Conservation (phyloP, 2,329 filamentous ascomycete genomes). For the Sporothrix pseudoabietina region DNA sequence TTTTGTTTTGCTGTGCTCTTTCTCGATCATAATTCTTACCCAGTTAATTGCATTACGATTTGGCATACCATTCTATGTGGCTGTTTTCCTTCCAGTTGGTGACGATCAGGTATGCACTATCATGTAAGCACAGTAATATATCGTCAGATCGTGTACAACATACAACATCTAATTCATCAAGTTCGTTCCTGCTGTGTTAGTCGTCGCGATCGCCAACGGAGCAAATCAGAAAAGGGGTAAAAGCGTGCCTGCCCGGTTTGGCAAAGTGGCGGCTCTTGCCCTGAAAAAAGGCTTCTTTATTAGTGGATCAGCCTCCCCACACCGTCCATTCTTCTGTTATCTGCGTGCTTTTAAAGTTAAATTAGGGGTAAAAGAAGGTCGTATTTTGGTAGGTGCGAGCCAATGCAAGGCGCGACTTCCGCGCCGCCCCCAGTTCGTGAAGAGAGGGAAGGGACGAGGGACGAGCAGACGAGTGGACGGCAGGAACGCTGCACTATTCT, state of each 20-base stretch:
- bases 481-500: slow-evolving; percentile 16
- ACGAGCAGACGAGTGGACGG: background rate
- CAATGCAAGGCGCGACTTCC: slow-evolving; percentile 10
- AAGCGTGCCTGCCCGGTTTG: background rate
- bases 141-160: too few relatives aligned
- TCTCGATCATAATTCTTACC: background rate
- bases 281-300: slow-evolving; percentile 9
- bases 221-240: slow-evolving; percentile 21
- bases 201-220: background rate
- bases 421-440: background rate
- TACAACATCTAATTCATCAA: background rate
- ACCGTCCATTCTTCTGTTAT: slow-evolving; percentile 7
- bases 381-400: slow-evolving; percentile 10
- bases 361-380: slow-evolving; percentile 10
- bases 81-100: background rate
- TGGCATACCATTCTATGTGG: background rate
- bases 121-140: too few relatives aligned
- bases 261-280: background rate
- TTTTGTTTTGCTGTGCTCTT: background rate
- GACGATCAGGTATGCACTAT: background rate
- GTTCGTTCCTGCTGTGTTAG: slow-evolving; percentile 1
- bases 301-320: slow-evolving; percentile 8
- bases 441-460: slow-evolving; percentile 5
- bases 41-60: slow-evolving; percentile 6
- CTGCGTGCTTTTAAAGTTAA: slow-evolving; percentile 22